These are phyloP conservation scores for Solanum chiquidenum DNA, from an alignment of 257 asterid species.

Conservation along the genomic window DNA sequence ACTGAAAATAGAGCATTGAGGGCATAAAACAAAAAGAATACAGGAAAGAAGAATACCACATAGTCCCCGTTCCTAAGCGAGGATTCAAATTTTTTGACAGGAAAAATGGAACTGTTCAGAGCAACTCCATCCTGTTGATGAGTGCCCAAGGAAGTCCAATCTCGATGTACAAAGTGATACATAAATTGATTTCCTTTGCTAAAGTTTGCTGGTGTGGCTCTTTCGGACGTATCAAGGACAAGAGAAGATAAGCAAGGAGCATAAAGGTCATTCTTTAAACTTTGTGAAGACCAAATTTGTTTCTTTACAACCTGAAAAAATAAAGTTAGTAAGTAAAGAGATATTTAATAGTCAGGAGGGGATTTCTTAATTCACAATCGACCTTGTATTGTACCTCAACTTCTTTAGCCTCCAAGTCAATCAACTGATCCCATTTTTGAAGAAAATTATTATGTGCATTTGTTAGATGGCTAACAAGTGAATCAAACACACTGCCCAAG, in stretches of 20 bases:
- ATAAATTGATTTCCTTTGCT: slow-evolving; percentile 37
- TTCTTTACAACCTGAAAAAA: slow-evolving; percentile 51
- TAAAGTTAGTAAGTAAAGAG: neutral
- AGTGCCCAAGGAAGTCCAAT: slow-evolving; percentile 12
- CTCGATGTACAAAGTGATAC: slow-evolving; percentile 54
- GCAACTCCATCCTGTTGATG: slow-evolving; percentile 25
- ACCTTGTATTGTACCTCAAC: slow-evolving; percentile 45
- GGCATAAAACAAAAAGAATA: neutral
- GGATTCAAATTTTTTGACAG: slow-evolving; percentile 19
- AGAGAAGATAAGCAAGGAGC: slow-evolving; percentile 43
- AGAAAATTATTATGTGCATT: slow-evolving; percentile 54
- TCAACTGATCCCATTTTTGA: slow-evolving; percentile 76
- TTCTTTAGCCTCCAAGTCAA: slow-evolving; percentile 86
- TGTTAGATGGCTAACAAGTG: slow-evolving; percentile 72
- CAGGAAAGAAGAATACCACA: slow-evolving; percentile 50
- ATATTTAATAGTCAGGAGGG: neutral
- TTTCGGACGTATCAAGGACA: slow-evolving; percentile 49
- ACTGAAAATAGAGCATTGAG: neutral
- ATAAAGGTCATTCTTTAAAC: slow-evolving; percentile 26
- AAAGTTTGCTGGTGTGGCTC: slow-evolving; percentile 15
- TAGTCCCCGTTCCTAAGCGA: slow-evolving; percentile 67
- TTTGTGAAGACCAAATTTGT: slow-evolving; percentile 48
- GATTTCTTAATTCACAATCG: neutral
- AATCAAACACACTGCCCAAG: slow-evolving; percentile 58
- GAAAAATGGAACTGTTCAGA: slow-evolving; percentile 26